Evolutionary conservation across 495 filamentous ascomycete species (phyloP).

Genomic region (Xylaria castorea): DNA sequence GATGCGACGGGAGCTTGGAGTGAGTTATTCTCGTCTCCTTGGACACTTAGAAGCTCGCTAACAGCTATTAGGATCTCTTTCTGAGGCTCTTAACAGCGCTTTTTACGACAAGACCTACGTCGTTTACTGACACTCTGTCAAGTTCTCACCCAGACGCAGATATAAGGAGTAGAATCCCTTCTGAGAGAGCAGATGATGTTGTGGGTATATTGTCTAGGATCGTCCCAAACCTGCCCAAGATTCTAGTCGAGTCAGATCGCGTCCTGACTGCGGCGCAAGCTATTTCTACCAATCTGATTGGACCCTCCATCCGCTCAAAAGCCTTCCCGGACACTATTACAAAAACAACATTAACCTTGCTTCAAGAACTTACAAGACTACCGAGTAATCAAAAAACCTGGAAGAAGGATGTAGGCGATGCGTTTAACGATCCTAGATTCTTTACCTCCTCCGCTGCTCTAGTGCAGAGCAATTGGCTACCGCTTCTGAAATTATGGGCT

Average conservation of each 20-base stretch:
- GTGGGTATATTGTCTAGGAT: slow-evolving; percentile 79
- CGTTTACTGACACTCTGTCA: slow-evolving; percentile 55
- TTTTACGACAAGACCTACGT: slow-evolving; percentile 85
- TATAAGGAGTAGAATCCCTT: slow-evolving; percentile 26
- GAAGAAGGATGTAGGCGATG: slow-evolving; percentile 91
- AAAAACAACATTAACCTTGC: slow-evolving; percentile 69
- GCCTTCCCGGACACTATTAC: slow-evolving; percentile 87
- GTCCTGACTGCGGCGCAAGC: slow-evolving; percentile 75
- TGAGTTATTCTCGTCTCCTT: slow-evolving; percentile 53
- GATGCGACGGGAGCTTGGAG: slow-evolving; percentile 91
- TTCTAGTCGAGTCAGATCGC: slow-evolving; percentile 85
- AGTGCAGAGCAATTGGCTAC: slow-evolving; percentile 78
- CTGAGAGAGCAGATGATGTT: slow-evolving; percentile 72
- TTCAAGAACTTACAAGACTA: slow-evolving; percentile 78
- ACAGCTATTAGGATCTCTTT: slow-evolving; percentile 76
- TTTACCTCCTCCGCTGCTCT: slow-evolving; percentile 71
- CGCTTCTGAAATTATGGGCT: slow-evolving; percentile 80
- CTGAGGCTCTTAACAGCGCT: slow-evolving; percentile 84
- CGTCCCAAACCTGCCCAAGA: slow-evolving; percentile 82
- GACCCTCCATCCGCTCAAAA: slow-evolving; percentile 82
- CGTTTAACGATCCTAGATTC: slow-evolving; percentile 88
- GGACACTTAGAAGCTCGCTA: slow-evolving; percentile 33
- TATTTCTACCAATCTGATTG: slow-evolving; percentile 84
- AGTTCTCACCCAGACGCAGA: slow-evolving; percentile 33
- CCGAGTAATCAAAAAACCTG: slow-evolving; percentile 84